Percentiles rank a stretch among this genome's conserved stretches.
Evolutionary conservation across 2,329 filamentous ascomycete genomes (phyloP).

Genomic region (Ceratocystis huliohia): DNA sequence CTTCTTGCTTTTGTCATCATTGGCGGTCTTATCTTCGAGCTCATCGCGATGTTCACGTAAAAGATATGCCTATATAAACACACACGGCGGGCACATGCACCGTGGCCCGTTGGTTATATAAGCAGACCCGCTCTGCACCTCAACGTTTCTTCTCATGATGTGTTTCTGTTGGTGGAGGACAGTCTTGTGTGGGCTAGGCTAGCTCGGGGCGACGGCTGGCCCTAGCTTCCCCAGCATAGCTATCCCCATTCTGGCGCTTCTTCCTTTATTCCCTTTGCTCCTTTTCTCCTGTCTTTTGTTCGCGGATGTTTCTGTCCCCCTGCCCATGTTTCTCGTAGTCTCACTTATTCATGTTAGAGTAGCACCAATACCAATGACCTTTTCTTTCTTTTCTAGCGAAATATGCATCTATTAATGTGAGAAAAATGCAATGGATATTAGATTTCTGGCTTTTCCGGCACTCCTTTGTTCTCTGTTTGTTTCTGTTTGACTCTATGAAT

Average conservation of each 20-base stretch:
- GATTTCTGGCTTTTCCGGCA: background rate
- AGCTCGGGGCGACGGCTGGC: background rate
- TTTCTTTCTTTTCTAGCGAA: background rate
- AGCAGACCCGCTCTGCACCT: background rate
- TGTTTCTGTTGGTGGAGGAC: no score
- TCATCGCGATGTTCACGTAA: conserved; percentile 30
- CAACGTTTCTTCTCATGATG: background rate
- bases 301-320: background rate
- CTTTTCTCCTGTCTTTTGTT: conserved; percentile 21
- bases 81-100: no score
- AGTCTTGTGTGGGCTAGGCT: background rate
- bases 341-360: conserved; percentile 14
- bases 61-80: background rate
- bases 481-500: background rate
- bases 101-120: background rate
- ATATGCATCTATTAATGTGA: background rate
- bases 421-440: background rate
- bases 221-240: background rate
- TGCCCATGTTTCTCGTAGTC: conserved; percentile 3
- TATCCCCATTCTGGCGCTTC: background rate
- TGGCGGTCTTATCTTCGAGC: conserved; percentile 47
- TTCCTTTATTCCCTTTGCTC: conserved; percentile 11
- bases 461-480: background rate
- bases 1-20: conserved; percentile 49
- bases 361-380: conserved; percentile 7